Base-by-base conservation (phyloP, 2,329 filamentous ascomycete genomes). In the Cordyceps pruinosa region DNA sequence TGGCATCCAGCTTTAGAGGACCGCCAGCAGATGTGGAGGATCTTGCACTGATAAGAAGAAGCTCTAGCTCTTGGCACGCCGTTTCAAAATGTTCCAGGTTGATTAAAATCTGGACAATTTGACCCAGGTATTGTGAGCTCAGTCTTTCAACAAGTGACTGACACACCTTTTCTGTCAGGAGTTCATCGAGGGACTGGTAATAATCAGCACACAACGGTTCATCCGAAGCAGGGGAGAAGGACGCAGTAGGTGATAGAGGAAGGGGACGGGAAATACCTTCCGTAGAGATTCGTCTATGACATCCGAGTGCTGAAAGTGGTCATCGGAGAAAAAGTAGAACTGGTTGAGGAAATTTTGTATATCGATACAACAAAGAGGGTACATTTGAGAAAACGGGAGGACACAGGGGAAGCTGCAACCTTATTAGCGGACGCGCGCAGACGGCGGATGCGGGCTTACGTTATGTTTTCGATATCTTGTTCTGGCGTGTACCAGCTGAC, bases 361-460 rank as follows among this genome's bases (percentile, higher is more conserved):
- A 67, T 97, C 91, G 69, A 97, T 97, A 75, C 94, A 99, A 73
- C 94, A 97, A 32, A 97, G 80, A 1, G 94, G 93, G 69, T 99
- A 99, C 94, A 99, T 99, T 66, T 97, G 92, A 13, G 92, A 97
- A 70, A 99, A 99, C 1, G 94, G 95, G 1, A 99, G 77, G n/a
- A 97, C 90, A 64, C 88, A 95, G 5, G 94, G 95, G 69, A 96
- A 96, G 13, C 89, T 92, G 61, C 26, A 62, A 60, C 32, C 42
- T 23, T 41, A 53, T 25, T 28, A 10, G 3, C 28, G 37, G 3
- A 25, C 9, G 4, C 6, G 5, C 9, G 58, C 49, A 42, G 15
- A 25, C 34, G 7, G 13, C 5, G 9, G 3, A 6, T 15, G 21
- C 9, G 10, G 13, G 76, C 82, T 62, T 79, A 92, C 82, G 80